Conservation (phyloP, 768 basidiomycete genomes). For the Termitomyces sp. region DNA sequence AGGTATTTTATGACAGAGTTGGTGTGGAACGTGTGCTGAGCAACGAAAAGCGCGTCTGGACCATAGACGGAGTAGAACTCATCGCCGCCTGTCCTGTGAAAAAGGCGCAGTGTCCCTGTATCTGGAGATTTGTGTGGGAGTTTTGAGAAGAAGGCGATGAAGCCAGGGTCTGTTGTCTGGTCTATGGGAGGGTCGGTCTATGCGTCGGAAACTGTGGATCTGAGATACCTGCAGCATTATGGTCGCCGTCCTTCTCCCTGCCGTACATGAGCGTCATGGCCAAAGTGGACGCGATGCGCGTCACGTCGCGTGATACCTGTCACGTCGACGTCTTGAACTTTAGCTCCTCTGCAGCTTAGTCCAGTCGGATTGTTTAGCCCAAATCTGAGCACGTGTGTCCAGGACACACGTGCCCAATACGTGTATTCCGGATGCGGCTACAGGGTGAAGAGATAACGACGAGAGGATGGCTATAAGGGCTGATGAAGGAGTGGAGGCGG, state of each 20-base stretch:
- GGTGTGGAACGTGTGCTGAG: slow-evolving; percentile 78
- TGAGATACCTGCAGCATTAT: slow-evolving; percentile 13
- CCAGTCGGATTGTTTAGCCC: too few species aligned
- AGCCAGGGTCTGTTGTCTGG: slow-evolving; percentile 70
- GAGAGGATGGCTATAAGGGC: too few species aligned
- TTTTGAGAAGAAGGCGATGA: slow-evolving; percentile 63
- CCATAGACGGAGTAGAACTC: slow-evolving; percentile 90
- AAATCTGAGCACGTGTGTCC: too few species aligned
- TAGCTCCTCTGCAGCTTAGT: too few species aligned
- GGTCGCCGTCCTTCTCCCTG: slow-evolving; percentile 51
- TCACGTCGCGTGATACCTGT: slow-evolving; percentile 16
- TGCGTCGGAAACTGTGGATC: neutral
- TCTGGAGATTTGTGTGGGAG: slow-evolving; percentile 66
- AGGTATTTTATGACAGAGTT: slow-evolving; percentile 92
- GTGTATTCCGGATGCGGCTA: too few species aligned
- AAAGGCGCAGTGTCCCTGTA: slow-evolving; percentile 82
- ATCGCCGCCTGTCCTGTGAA: slow-evolving; percentile 55
- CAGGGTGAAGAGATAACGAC: too few species aligned
- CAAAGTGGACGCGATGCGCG: slow-evolving; percentile 1
- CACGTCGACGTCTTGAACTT: neutral
- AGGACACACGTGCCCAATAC: too few species aligned
- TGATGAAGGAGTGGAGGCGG: too few species aligned
- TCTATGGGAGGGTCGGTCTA: slow-evolving; percentile 27
- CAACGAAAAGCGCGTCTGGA: slow-evolving; percentile 82
- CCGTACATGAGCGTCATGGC: slow-evolving; percentile 59